Evolutionary conservation across 768 basidiomycete genomes (phyloP), one percentile per base, ranked within the genome.

Genomic region (Gloeopeniophorella convolvens): DNA sequence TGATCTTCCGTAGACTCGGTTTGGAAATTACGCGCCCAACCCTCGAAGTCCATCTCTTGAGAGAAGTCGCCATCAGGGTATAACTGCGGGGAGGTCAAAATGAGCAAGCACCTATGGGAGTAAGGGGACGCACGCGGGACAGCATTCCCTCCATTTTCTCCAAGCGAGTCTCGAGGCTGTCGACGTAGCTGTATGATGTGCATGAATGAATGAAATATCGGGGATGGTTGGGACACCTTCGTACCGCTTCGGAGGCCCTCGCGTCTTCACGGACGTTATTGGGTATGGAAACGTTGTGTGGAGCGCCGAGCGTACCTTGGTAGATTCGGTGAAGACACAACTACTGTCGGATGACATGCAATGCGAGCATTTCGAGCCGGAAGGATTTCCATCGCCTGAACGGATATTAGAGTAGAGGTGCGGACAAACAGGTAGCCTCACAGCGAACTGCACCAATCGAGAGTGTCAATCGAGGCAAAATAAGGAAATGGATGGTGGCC

Each of bases 71-170:
- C 55, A 1, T 56, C 55, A 9, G 55, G 55, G 33, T 56, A 54
- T 4, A 56, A 26, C 55, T 56, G 7, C 21, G 28, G 8, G 5
- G 20, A 13, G 28, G n/a, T 12, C 2, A 3, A 32, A 32, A 28
- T 43, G 30, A 35, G 3, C 1, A 21, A 23, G 21, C 6, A 1
- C 26, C 8, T 13, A 5, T 5, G 12, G 32, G 28, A 32, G 21
- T 12, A 10, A 6, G 11, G 8, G 3, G 33, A 45, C 55, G n/a
- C 41, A 58, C 57, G 18, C 49, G 56, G 0, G 49, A 48, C 24
- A 58, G 15, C 46, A 56, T 43, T 13, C 46, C 57, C 35, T 56
- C 55, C 57, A 58, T 58, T 20, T 58, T 58, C 32, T 58, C 55
- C 10, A 58, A 33, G 34, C 57, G 55, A 1, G 55, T 48, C 16